These are phyloP conservation scores for Rhizopus delemar DNA, from an alignment of 371 early-diverging fungal species.

Conservation along the genomic window DNA sequence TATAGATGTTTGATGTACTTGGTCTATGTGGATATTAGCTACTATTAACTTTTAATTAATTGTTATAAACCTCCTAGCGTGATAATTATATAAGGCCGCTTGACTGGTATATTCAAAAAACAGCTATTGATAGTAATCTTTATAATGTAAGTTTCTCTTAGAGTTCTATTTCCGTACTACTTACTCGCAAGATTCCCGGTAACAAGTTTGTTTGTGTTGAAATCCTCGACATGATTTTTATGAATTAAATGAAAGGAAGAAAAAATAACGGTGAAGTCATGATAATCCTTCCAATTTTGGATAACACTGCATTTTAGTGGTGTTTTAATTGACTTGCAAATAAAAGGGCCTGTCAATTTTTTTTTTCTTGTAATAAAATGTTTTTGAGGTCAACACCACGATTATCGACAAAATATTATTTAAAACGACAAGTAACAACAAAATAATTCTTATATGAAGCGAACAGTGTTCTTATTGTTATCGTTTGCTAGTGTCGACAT, in stretches of 20 bases:
- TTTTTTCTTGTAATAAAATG: not conserved
- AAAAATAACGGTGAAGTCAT: conserved; percentile 5
- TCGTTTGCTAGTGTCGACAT: conserved; percentile 8
- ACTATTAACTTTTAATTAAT: not conserved
- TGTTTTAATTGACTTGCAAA: not conserved
- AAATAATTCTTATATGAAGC: not conserved
- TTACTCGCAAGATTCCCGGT: conserved; percentile 20
- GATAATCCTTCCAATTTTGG: conserved; percentile 4
- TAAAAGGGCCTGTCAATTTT: not conserved
- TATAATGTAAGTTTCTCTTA: not conserved
- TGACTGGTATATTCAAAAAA: conserved; percentile 35
- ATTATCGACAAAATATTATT: not conserved
- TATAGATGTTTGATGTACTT: conserved; percentile 63
- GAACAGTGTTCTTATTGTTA: not conserved
- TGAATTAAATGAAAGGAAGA: not conserved
- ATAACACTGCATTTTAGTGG: not conserved
- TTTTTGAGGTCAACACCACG: not conserved
- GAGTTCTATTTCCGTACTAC: not conserved
- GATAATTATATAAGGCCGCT: conserved; percentile 37
- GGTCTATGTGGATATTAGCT: conserved; percentile 43
- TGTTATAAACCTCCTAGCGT: conserved; percentile 35
- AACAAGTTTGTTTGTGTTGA: not conserved
- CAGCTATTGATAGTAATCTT: conserved; percentile 35
- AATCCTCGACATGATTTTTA: not conserved
- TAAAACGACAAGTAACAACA: not conserved